Evolutionary conservation across 306 rosid genomes (phyloP).

Genomic region (Pachyrhizus erosus): DNA sequence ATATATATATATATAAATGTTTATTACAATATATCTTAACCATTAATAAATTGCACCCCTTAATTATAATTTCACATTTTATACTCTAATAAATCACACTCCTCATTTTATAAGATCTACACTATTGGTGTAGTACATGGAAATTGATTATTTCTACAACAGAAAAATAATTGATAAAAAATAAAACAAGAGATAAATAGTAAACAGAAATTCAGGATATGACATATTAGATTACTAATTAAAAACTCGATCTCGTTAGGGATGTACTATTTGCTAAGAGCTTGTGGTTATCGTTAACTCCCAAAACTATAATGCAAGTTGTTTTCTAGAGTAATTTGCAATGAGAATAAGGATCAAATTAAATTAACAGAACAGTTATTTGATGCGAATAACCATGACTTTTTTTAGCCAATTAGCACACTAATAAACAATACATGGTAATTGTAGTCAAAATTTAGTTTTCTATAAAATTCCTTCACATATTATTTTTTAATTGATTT

Average conservation of each 20-base stretch:
- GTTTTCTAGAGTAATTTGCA: neutral
- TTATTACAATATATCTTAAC: no score
- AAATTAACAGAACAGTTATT: neutral
- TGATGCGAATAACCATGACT: neutral
- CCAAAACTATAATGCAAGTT: neutral
- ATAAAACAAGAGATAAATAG: neutral
- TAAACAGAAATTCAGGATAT: neutral
- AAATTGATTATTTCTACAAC: neutral
- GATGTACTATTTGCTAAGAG: neutral
- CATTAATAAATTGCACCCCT: no score
- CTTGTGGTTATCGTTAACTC: neutral
- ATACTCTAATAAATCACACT: neutral
- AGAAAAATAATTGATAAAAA: neutral
- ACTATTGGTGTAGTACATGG: neutral
- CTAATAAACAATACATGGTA: neutral
- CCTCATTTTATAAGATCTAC: neutral
- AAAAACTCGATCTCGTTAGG: neutral
- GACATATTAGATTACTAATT: neutral
- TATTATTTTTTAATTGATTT: neutral
- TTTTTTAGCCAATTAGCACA: neutral
- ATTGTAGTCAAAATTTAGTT: neutral
- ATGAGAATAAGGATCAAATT: neutral
- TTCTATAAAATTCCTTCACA: neutral
- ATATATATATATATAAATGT: no score
- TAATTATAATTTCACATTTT: neutral